Evolutionary conservation across 2,329 filamentous ascomycete species (phyloP), one percentile per base, ranked within the genome.

Genomic region (Onygenales sp.): DNA sequence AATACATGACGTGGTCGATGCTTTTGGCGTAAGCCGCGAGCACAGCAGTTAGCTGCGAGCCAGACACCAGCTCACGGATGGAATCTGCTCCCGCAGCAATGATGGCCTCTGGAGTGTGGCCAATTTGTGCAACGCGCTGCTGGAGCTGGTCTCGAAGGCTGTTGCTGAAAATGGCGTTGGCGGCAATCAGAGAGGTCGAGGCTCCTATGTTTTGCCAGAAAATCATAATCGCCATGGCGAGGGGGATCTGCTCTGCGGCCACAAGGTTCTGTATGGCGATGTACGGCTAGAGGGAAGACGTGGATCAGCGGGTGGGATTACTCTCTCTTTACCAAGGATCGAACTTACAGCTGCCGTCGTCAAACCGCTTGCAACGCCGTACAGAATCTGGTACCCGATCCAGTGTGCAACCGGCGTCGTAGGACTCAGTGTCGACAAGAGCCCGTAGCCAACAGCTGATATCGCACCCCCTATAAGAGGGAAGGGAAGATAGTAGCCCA

Each of bases 401-500:
- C 63, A 65, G 31, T 57, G 56, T 43, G 55, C 59, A n/a, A 52
- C 51, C 1, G 57, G 34, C 1, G 60, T 63, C 3, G 56, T 50
- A 2, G 61, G 53, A 0, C 52, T 59, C 8, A 70, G 58, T 6
- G 63, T 66, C 1, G 62, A 63, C 11, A 71, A 49, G 13, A 73
- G 58, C 0, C 71, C 69, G 32, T 57, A 59, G 13, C 61, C 63
- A 42, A 70, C 57, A 2, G 66, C 49, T 32, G 58, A 54, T 4
- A 72, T 53, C 0, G 59, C 56, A 13, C 59, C 59, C 3, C 68
- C 62, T 0, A 57, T 54, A 1, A 72, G 31, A 2, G 63, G 58
- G 11, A 60, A 66, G 4, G 68, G 70, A 13, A 67, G 54, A 49
- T 67, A 67, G 54, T 69, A 70, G 8, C 67, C 67, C 4, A 66